Base-by-base conservation (phyloP, 202 grass and related monocot species). In the Carex arenaria region DNA sequence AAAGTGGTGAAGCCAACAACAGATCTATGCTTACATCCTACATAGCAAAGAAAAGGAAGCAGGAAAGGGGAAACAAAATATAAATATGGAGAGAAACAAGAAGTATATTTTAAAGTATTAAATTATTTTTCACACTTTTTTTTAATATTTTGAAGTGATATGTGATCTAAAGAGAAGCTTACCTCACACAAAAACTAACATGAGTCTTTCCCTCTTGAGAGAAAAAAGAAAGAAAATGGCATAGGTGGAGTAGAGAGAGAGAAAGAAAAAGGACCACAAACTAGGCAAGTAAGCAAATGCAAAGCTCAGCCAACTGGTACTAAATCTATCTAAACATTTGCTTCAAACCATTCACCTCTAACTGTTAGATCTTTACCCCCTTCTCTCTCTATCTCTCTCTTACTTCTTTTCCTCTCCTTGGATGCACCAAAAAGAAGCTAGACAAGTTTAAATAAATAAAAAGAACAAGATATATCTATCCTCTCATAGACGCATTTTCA, bases 191-290 rank as follows among this genome's bases (percentile, higher is more conserved):
- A 82, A 80, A 82, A 82, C 26, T 82, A 82, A 82, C 80, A 65
- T 68, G 62, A 82, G 80, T 56, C 80, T 82, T 82, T 69, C 80
- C 80, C 64, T 34, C 63, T 82, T 82, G 80, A 69, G 80, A 67
- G 80, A 67, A 67, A 82, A 82, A 82, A 82, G 64, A 82, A 82
- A 69, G 80, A 82, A 82, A 82, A 82, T 82, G 80, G 80, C 28
- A 82, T 82, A 69, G 45, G 64, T 55, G 64, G 40, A 65, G 13
- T 54, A 82, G 14, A 82, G 22, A 65, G 17, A 52, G 43, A 53
- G 45, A 82, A 17, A n/a, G 17, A 82, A 12, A 82, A 69, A 82
- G 64, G 63, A 82, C 80, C 63, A 82, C 80, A 69, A 82, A 82
- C 19, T 65, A 81, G 78, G 78, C 56, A 81, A 81, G 57, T 45